Conservation (phyloP, 2,329 filamentous ascomycete genomes). For the Ophiostoma quercus region DNA sequence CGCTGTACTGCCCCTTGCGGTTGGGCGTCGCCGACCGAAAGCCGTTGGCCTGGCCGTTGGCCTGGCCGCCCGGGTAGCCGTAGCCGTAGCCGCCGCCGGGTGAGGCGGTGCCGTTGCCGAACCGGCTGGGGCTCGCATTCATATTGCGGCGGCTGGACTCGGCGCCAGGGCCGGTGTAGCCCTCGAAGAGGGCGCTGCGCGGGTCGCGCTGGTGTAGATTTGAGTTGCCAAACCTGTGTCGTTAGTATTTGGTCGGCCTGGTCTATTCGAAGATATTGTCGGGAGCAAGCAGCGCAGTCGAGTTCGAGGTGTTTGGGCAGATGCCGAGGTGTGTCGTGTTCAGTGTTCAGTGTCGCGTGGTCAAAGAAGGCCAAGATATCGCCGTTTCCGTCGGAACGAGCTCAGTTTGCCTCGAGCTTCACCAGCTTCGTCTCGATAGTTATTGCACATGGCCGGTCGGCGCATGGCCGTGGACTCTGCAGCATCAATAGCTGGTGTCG, state of each 20-base stretch:
- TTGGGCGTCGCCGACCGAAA: slow-evolving; percentile 69
- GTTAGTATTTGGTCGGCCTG: neutral
- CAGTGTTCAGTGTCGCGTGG: neutral
- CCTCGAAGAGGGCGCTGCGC: slow-evolving; percentile 68
- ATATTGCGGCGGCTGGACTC: slow-evolving; percentile 40
- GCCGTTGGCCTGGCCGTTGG: slow-evolving; percentile 32
- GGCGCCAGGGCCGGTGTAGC: slow-evolving; percentile 56
- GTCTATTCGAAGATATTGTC: neutral
- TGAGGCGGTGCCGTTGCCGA: slow-evolving; percentile 29
- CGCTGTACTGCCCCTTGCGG: slow-evolving; percentile 78
- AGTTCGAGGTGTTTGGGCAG: too few relatives aligned
- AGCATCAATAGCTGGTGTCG: neutral
- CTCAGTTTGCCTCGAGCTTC: neutral
- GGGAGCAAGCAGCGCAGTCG: neutral
- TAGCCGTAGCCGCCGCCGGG: slow-evolving; percentile 45
- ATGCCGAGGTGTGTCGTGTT: neutral
- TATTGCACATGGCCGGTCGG: neutral
- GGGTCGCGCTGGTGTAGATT: slow-evolving; percentile 69
- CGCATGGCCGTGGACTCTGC: neutral
- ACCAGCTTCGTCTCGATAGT: neutral
- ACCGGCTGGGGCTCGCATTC: slow-evolving; percentile 43
- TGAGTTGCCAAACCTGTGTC: slow-evolving; percentile 59
- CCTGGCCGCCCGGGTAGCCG: slow-evolving; percentile 42
- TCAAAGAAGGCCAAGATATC: neutral
- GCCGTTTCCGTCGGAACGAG: neutral